Evolutionary conservation across 2,329 filamentous ascomycete species (phyloP), one percentile per base, ranked within the genome.

Genomic region (Penicillium sp.): DNA sequence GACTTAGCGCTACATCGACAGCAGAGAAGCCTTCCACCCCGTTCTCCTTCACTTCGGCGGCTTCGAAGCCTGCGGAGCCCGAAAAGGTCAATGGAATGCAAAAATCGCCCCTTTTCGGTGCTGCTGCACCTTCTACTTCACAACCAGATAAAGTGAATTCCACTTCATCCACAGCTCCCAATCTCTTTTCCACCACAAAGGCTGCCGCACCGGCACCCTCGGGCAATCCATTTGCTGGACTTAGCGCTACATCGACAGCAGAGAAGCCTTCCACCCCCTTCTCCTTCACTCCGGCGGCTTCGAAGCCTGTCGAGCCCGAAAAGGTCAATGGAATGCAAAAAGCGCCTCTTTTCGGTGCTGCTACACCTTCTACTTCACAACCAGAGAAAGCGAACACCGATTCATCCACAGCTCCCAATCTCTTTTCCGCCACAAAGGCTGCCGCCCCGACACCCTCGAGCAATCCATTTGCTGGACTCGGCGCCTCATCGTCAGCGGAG

Each of bases 251-350:
- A 31, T 40, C 56, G n/a, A 33, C 43, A 7, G 14, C 55, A 6
- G 49, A 53, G 2, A 55, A 55, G 45, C 51, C 57, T 15, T 45
- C 51, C n/a, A n/a, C n/a, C n/a, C n/a, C 23, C 18, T 35, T 35
- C 31, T 15, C 31, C 7, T 40, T 20, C 18, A 40, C n/a, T 11
- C n/a, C 33, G n/a, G 14, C 35, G n/a, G n/a, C 35, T 5, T n/a
- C 18, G 8, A 40, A 40, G 35, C 18, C 37, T 40, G 31, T 12
- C 4, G 31, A 35, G 31, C 31, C 31, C 2, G 31, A 35, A 12
- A n/a, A n/a, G 14, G 31, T n/a, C 2, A 35, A 35, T 35, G 31
- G 14, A 35, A 6, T 12, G 2, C 31, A 15, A n/a, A 35, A 35
- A n/a, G 31, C 31, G n/a, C 15, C 31, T 7, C 31, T 35, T 1